Base-by-base conservation (phyloP, 208 protist species). In the Leishmania mexicana region DNA sequence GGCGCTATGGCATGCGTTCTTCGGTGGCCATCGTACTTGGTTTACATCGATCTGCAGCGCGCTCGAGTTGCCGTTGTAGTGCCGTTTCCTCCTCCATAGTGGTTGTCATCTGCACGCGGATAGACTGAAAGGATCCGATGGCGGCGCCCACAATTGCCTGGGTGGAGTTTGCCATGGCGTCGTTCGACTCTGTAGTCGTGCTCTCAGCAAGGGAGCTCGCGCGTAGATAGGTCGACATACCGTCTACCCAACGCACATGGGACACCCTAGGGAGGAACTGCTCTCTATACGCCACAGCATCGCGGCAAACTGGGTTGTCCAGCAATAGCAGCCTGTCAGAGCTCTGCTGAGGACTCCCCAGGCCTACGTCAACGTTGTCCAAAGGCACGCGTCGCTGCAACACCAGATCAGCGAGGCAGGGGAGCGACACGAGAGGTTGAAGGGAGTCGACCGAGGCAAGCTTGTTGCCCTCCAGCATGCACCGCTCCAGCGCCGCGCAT, bases 301-400 rank as follows among this genome's bases (percentile, higher is more conserved):
- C 85, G 0, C 81, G 78, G 74, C 93, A 94, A 28, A 97, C 72
- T 15, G 95, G 95, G 49, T 97, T 97, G 81, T 97, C 92, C 4
- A 96, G 78, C 11, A 93, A 47, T 7, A 97, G 78, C 1, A 78
- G 76, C 49, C 90, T 80, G 35, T 24, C 64, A 19, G 53, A 35
- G 3, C 28, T 19, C 24, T 72, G 45, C 21, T 47, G 42, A 17
- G 6, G 24, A 28, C 35, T 49, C 3, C 42, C 54, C 17, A 68
- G 35, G n/a, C 1, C 67, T 42, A 24, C 58, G 31, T 73, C 60
- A 45, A 79, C 82, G 13, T 67, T 78, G 5, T 89, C 84, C 19
- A 97, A 62, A 21, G 47, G 7, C 5, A 96, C 79, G 35, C 83
- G 78, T 3, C 90, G 88, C 62, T 85, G 79, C 42, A 97, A 74